Percentiles rank a stretch among this genome's conserved stretches.
Conservation (phyloP, 495 filamentous ascomycete species). For the Poronia punctata region DNA sequence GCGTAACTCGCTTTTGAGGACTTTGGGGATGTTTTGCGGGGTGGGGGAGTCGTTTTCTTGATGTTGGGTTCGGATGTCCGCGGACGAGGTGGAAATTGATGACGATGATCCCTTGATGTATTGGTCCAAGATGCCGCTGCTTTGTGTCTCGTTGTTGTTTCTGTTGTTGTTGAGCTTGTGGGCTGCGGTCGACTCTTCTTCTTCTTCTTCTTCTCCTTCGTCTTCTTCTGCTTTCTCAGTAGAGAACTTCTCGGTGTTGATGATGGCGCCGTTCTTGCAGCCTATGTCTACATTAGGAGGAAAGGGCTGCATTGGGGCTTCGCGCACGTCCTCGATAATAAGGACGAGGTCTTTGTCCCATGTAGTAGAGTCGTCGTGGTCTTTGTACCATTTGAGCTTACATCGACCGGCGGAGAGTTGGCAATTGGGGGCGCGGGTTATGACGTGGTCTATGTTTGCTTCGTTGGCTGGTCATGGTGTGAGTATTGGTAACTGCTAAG, state of each 20-base stretch:
- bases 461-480: slow-evolving; percentile 8
- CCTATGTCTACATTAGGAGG: slow-evolving; percentile 11
- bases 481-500: neutral
- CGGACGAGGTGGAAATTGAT: neutral
- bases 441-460: slow-evolving; percentile 32
- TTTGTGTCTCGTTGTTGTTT: too few species aligned
- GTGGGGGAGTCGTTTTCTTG: slow-evolving; percentile 5
- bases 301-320: slow-evolving; percentile 32
- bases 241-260: too few species aligned
- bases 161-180: too few species aligned
- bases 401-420: slow-evolving; percentile 22
- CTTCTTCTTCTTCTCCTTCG: too few species aligned
- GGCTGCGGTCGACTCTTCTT: too few species aligned
- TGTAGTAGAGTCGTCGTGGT: neutral
- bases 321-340: slow-evolving; percentile 16
- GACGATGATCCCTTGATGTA: too few species aligned
- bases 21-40: neutral
- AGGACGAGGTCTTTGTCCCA: slow-evolving; percentile 18
- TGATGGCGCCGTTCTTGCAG: slow-evolving; percentile 8
- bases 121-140: too few species aligned
- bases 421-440: slow-evolving; percentile 28
- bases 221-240: too few species aligned
- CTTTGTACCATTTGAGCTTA: slow-evolving; percentile 13
- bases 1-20: slow-evolving; percentile 6
- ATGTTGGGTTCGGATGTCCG: neutral